A percentile compares a stretch with the other conserved stretches of the same genome.
These are phyloP conservation scores for Neurospora sp. DNA, from an alignment of 495 filamentous ascomycete species.

Conservation along the genomic window DNA sequence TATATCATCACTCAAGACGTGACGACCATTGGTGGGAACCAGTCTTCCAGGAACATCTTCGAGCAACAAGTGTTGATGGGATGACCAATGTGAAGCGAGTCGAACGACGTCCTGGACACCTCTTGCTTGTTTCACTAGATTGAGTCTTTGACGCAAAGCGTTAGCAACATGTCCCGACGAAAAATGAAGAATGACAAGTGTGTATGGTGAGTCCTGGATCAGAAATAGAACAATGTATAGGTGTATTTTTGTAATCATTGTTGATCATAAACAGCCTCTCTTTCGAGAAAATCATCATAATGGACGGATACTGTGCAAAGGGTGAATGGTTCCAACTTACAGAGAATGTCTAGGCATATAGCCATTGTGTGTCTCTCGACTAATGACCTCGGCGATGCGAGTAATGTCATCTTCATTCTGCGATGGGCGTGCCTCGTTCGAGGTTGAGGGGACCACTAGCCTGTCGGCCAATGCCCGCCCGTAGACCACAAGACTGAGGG, in stretches of 20 bases:
- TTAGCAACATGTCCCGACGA: neutral
- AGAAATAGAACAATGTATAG: conserved; percentile 1
- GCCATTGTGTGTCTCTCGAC: conserved; percentile 6
- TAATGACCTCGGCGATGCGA: conserved; percentile 7
- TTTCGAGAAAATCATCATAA: neutral
- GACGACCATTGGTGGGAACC: neutral
- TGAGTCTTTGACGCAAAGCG: conserved; percentile 4
- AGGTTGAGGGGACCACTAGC: neutral
- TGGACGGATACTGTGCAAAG: neutral
- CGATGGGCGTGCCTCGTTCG: neutral
- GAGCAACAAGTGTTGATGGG: conserved; percentile 5
- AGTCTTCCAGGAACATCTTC: neutral
- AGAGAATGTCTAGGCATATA: conserved; percentile 17
- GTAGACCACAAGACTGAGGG: conserved; percentile 4
- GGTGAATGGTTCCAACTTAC: neutral
- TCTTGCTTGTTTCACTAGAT: conserved; percentile 3
- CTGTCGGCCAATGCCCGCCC: neutral
- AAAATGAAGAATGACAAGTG: neutral
- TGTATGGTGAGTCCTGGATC: neutral
- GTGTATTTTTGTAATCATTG: neutral
- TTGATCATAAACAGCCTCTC: conserved; percentile 1
- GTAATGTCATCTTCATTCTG: conserved; percentile 2
- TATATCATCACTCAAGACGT: neutral
- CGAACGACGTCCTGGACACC: neutral
- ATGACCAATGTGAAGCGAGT: conserved; percentile 13